Percentiles rank a stretch among this genome's conserved stretches.
Conservation (phyloP, 1,284 basidiomycete genomes). For the Moesziomyces parantarcticus region DNA sequence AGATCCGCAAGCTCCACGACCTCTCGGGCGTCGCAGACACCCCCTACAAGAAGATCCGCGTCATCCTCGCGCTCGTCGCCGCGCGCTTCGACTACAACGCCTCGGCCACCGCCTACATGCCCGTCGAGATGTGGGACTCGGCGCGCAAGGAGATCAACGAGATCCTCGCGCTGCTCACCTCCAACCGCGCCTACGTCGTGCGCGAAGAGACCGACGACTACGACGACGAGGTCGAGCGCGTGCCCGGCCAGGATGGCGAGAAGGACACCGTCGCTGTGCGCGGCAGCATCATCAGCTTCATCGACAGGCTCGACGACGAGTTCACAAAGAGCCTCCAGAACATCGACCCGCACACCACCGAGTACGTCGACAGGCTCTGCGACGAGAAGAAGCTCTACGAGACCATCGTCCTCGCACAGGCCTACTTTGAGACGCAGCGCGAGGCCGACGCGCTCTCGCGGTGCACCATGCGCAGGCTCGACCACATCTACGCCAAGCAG, state of each 20-base stretch:
- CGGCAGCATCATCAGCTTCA: slow-evolving; percentile 72
- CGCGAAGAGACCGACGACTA: slow-evolving; percentile 87
- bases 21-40: slow-evolving; percentile 84
- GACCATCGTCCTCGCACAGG: slow-evolving; percentile 90
- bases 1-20: slow-evolving; percentile 88
- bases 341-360: slow-evolving; percentile 96
- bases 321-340: slow-evolving; percentile 98
- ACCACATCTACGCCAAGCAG: slow-evolving; percentile 96
- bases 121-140: slow-evolving; percentile 87
- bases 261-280: slow-evolving; percentile 61
- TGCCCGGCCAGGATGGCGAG: slow-evolving; percentile 73
- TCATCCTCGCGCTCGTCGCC: slow-evolving; percentile 90
- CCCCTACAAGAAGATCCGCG: slow-evolving; percentile 91
- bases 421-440: slow-evolving; percentile 75
- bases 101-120: slow-evolving; percentile 86
- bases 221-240: slow-evolving; percentile 87
- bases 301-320: slow-evolving; percentile 97
- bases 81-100: slow-evolving; percentile 97
- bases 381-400: slow-evolving; percentile 95
- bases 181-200: slow-evolving; percentile 80
- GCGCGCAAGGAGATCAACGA: slow-evolving; percentile 90
- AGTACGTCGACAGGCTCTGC: slow-evolving; percentile 87
- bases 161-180: slow-evolving; percentile 81
- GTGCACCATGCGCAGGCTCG: slow-evolving; percentile 91
- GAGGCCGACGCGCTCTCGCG: slow-evolving; percentile 70